A percentile compares a stretch with the other conserved stretches of the same genome.
These are phyloP conservation scores for Pittosporum tobira DNA, from an alignment of 129 eudicot species.

Conservation along the genomic window DNA sequence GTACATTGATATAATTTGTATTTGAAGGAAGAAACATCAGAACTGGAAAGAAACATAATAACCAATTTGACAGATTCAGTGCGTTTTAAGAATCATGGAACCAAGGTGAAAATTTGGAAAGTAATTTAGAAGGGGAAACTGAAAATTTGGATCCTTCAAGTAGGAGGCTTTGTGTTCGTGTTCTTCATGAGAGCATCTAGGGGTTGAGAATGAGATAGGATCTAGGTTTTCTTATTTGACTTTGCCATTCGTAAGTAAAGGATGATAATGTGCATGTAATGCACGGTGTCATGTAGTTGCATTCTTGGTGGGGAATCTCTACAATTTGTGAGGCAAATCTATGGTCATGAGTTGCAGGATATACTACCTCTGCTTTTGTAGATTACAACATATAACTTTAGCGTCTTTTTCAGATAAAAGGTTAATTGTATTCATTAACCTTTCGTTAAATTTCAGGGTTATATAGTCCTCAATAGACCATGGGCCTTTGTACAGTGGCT, in stretches of 20 bases:
- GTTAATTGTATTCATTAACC: conserved; percentile 1
- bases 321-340: neutral
- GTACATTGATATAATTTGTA: no score
- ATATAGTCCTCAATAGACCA: conserved; percentile 94
- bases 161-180: no score
- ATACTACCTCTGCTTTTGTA: neutral
- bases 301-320: neutral
- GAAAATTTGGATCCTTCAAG: no score
- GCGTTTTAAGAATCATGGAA: no score
- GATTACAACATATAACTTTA: neutral
- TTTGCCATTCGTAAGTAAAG: neutral
- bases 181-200: no score
- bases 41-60: no score
- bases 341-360: neutral
- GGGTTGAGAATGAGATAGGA: no score
- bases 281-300: neutral
- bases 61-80: no score
- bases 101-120: no score
- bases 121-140: no score
- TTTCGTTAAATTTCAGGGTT: conserved; percentile 54
- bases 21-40: no score
- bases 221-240: neutral
- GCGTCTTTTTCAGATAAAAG: neutral
- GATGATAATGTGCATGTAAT: neutral
- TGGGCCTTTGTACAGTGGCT: conserved; percentile 99